Base-by-base conservation (phyloP, 1,284 basidiomycete genomes). In the Naganishia sp. region DNA sequence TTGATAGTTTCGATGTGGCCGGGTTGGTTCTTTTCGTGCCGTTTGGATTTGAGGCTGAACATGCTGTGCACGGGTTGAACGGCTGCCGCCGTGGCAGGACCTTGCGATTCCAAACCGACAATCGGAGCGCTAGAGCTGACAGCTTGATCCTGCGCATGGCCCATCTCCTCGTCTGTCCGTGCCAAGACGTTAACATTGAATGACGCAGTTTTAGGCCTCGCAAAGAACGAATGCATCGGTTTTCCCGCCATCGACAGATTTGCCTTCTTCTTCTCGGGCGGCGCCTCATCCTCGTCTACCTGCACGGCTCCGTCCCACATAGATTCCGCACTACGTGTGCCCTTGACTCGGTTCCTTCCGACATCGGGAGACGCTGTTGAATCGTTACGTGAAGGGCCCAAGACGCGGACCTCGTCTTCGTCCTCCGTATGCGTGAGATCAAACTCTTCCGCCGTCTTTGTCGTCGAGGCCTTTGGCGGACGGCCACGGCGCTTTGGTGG, bases 141-240 rank as follows among this genome's bases (percentile, higher is more conserved):
- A 15, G 25, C 25, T 50, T 28, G 21, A 50, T 11, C 21, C 10
- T 39, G 7, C 10, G 10, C 35, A 39, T 13, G 4, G 7, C 35
- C 35, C 35, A 9, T 13, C 35, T 46, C 45, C 45, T 2, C 23
- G 9, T 46, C 23, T 15, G 45, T 23, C 49, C 21, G 25, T 28
- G 49, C 13, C 13, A 50, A 25, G 5, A 25, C 1, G 21, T 54
- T 32, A 21, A 41, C 52, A 41, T 54, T 10, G 4, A 41, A 39
- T 18, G 35, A 50, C 21, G 11, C 21, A 7, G 47, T 6, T 51
- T 61, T 51, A 15, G 58, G 47, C 28, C n/a, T 23, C 3, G 39
- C 31, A 41, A 61, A 61, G 23, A 61, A 61, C 23, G 58, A 61
- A 61, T 61, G 58, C 11, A 61, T 25, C 28, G 58, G 58, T 23